Evolutionary conservation across 106 monocot species (phyloP), one percentile per base, ranked within the genome.

Genomic region (Allium sativum): DNA sequence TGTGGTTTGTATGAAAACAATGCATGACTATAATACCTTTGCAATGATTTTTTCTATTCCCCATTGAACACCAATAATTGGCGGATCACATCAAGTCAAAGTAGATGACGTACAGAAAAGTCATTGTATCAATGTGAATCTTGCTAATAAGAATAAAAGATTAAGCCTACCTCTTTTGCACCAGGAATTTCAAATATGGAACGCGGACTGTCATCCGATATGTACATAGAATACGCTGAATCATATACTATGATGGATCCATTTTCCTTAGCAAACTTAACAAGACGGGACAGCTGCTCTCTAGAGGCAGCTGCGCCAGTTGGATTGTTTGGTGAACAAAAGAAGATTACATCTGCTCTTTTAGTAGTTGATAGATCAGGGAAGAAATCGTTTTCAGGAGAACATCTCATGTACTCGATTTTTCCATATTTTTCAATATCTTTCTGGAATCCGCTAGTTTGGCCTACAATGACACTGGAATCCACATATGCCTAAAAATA

Each of bases 181-280:
- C 94, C 94, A n/a, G 89, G 85, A 76, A 94, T 94, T 83, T 94
- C 94, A 77, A 74, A 94, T 52, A 94, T 94, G 19, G 89, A 83
- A 14, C 67, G 66, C 12, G 89, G 94, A 56, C 83, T 81, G 58
- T 90, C 94, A 73, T 94, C 94, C 64, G 94, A 81, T 58, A 94
- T 90, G 69, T 94, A 94, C 94, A 94, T 79, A 20, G 86, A 80
- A 81, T 94, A 94, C 53, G 94, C 94, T 65, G 94, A 94, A 78
- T 94, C 94, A 79, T 81, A 94, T 40, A 94, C 76, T 52, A 94
- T 86, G 48, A 94, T 94, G 1, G 86, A 89, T 53, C 94, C 94
- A 77, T 76, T 94, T 3, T 86, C 83, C 72, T 77, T 78, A 31
- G 94, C 94, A 81, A 86, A 90, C 42, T 90, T 70, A 53, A 94